A percentile compares a stretch with the other conserved stretches of the same genome.
phyloP scores from a whole-genome alignment of 495 filamentous ascomycete genomes.

The Cenococcum geophilum region DNA sequence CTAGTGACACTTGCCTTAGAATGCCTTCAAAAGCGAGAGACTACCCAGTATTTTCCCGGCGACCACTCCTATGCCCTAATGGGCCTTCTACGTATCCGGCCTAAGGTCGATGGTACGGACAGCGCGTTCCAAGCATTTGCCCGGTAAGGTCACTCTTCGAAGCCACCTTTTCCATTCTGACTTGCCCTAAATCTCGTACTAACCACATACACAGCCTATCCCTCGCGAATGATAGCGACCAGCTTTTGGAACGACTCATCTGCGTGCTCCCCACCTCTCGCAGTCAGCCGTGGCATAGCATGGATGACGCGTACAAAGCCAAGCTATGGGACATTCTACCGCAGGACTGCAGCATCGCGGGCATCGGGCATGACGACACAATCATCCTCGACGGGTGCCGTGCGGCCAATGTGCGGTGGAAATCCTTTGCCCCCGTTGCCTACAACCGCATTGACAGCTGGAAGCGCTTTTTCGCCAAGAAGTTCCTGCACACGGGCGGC shows the following conservation, averaged over 20 bases:
- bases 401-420: constrained; percentile 38
- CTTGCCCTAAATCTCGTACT: too few species aligned
- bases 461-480: too few species aligned
- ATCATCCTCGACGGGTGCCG: constrained; percentile 40
- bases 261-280: constrained; percentile 35
- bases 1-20: constrained; percentile 34
- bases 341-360: constrained; percentile 37
- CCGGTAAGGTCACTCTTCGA: too few species aligned
- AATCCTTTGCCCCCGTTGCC: constrained; percentile 32
- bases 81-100: constrained; percentile 42
- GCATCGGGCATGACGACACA: constrained; percentile 39
- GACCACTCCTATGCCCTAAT: constrained; percentile 46
- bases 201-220: too few species aligned
- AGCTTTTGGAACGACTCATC: constrained; percentile 43
- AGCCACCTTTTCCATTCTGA: too few species aligned
- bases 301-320: constrained; percentile 34
- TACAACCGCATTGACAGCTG: constrained; percentile 6
- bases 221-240: constrained; percentile 42
- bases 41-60: constrained; percentile 25
- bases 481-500: too few species aligned
- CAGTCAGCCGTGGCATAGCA: constrained; percentile 30
- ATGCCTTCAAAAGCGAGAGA: constrained; percentile 26
- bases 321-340: constrained; percentile 47
- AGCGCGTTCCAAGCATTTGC: constrained; percentile 45
- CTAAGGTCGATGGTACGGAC: constrained; percentile 36